These are phyloP conservation scores for Amanita rimosa DNA, from an alignment of 768 basidiomycete genomes.

Conservation along the genomic window DNA sequence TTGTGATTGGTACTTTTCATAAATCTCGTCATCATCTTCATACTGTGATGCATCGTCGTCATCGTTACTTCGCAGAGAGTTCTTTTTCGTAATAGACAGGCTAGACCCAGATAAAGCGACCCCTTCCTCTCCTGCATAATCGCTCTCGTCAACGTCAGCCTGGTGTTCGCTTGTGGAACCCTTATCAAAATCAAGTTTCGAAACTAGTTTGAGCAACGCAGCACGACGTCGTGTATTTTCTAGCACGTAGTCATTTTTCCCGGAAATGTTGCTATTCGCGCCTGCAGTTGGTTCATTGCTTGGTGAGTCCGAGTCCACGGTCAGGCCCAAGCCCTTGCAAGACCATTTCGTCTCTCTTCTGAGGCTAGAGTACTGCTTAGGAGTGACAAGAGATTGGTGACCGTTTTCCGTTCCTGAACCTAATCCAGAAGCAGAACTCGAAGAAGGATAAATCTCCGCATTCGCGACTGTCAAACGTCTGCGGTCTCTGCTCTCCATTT, in stretches of 20 bases:
- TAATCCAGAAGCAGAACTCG: slow-evolving; percentile 28
- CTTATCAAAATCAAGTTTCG: slow-evolving; percentile 14
- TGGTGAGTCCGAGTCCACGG: slow-evolving; percentile 8
- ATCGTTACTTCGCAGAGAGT: neutral
- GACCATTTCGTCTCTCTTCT: neutral
- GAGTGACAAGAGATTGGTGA: neutral
- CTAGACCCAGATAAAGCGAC: slow-evolving; percentile 23
- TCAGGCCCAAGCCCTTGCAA: slow-evolving; percentile 14
- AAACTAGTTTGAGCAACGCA: slow-evolving; percentile 25
- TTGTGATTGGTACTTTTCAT: neutral
- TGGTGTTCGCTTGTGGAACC: slow-evolving; percentile 2
- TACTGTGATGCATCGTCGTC: slow-evolving; percentile 10
- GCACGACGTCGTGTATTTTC: slow-evolving; percentile 20
- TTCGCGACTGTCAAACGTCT: slow-evolving; percentile 36
- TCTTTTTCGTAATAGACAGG: neutral
- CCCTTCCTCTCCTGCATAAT: slow-evolving; percentile 22
- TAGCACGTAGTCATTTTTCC: slow-evolving; percentile 8
- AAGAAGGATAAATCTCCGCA: slow-evolving; percentile 25
- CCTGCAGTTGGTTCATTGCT: neutral
- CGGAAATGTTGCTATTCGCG: neutral
- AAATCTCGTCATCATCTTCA: slow-evolving; percentile 21
- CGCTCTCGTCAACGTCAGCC: slow-evolving; percentile 15
- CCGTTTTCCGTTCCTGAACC: slow-evolving; percentile 15
- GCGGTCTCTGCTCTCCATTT: slow-evolving; percentile 23
- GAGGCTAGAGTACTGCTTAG: neutral